Base-by-base conservation (phyloP, 768 basidiomycete genomes). In the Pulveroboletus sp. region DNA sequence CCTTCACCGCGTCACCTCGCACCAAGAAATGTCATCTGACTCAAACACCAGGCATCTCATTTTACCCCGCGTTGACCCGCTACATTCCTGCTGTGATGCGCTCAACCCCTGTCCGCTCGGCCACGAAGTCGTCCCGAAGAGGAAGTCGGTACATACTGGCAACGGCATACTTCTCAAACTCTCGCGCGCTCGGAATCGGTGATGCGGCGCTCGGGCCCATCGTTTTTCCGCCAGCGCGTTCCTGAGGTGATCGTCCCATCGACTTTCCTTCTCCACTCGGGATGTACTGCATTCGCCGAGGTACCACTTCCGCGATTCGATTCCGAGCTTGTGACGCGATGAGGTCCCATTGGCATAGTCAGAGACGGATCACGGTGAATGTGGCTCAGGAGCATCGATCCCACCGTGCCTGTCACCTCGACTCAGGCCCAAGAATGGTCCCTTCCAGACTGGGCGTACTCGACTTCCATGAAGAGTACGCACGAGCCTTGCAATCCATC, bases 61-160 rank as follows among this genome's bases (percentile, higher is more conserved):
- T n/a, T 24, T 51, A 42, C 48, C 48, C 47, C 50, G 32, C 32
- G 40, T 43, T 26, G 42, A 12, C 23, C 22, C 19, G 16, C 30
- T 10, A 5, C n/a, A 20, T 49, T 43, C 52, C 19, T 20, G 37
- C n/a, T 27, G 12, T 36, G 42, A 42, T 43, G 35, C 24, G 14
- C 38, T 44, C 26, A 35, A 26, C 31, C 51, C 43, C 38, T 45
- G 23, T 42, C 22, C 36, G 19, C 34, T 19, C 32, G 50, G 42
- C 56, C 26, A 50, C 48, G 56, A 54, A 58, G 56, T 27, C 5
- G 20, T 19, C 51, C 39, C 7, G 22, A 58, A 53, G 31, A 42
- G 56, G 57, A 34, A 58, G 29, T n/a, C n/a, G n/a, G n/a, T n/a
- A 35, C 19, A n/a, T 22, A 45, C 44, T 43, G 40, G 36, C 40